Evolutionary conservation across 2,329 filamentous ascomycete genomes (phyloP).

Genomic region (Arthrobotrys musiformis): DNA sequence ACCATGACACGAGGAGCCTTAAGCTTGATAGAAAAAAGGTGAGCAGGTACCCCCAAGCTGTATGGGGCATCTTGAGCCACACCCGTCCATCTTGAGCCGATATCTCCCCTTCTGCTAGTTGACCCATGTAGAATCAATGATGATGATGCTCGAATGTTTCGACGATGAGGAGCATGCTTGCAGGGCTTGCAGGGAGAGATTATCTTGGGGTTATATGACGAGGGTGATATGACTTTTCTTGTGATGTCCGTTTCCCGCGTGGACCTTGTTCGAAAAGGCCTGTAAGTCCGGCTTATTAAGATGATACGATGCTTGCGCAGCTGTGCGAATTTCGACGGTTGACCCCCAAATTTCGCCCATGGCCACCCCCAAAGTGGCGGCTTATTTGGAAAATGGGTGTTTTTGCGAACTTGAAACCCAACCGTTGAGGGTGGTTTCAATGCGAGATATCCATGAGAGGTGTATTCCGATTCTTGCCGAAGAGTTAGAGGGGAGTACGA

Average conservation of each 20-base stretch:
- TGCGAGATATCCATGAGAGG: slow-evolving; percentile 7
- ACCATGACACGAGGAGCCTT: slow-evolving; percentile 24
- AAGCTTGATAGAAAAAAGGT: background rate
- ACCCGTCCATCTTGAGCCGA: slow-evolving; percentile 6
- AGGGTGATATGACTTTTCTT: slow-evolving; percentile 26
- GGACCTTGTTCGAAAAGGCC: slow-evolving; percentile 38
- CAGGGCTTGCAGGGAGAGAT: background rate
- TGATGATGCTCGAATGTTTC: slow-evolving; percentile 14
- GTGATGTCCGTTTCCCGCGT: slow-evolving; percentile 22
- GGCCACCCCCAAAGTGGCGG: slow-evolving; percentile 9
- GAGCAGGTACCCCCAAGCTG: slow-evolving; percentile 11
- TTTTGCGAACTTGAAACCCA: slow-evolving; percentile 7
- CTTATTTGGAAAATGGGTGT: slow-evolving; percentile 2
- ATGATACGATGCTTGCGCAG: background rate
- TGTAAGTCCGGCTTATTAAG: slow-evolving; percentile 16
- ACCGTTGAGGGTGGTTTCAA: slow-evolving; percentile 14
- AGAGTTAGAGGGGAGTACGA: slow-evolving; percentile 1
- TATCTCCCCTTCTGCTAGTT: slow-evolving; percentile 14
- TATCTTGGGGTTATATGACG: slow-evolving; percentile 34
- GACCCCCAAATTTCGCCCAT: slow-evolving; percentile 49
- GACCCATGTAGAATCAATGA: slow-evolving; percentile 30
- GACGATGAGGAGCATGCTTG: slow-evolving; percentile 8
- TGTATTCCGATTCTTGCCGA: slow-evolving; percentile 21
- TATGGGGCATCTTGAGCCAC: slow-evolving; percentile 31
- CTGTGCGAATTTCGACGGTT: background rate